Evolutionary conservation across 176 grass and related monocot genomes (phyloP).

Genomic region (Zoysia pacifica): DNA sequence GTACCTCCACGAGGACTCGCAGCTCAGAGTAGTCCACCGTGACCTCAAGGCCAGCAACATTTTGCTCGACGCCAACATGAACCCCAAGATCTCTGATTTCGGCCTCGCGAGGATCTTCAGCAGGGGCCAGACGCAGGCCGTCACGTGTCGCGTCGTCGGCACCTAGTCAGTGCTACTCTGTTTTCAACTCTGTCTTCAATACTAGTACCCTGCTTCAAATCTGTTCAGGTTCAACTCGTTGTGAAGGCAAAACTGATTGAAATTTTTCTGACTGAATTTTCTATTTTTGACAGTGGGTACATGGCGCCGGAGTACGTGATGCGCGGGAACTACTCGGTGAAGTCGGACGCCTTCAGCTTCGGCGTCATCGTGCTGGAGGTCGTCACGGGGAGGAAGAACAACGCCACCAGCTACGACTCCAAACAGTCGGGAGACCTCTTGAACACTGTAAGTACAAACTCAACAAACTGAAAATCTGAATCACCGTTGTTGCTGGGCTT

Average conservation of each 20-base stretch:
- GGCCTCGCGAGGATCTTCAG: constrained; percentile 53
- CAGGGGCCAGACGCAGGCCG: not conserved
- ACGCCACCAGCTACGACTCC: not conserved
- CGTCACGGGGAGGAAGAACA: constrained; percentile 51
- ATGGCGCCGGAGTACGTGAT: constrained; percentile 45
- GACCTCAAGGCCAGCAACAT: too few species aligned
- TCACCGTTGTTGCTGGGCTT: not conserved
- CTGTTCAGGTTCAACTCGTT: not conserved
- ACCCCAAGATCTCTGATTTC: constrained; percentile 69
- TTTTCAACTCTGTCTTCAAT: too few species aligned
- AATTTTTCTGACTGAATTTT: not conserved
- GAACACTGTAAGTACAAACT: constrained; percentile 21
- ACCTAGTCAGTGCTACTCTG: constrained; percentile 53
- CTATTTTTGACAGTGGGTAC: constrained; percentile 33
- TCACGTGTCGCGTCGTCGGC: constrained; percentile 45
- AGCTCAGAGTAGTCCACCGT: too few species aligned
- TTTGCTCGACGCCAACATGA: not conserved
- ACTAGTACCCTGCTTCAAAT: not conserved
- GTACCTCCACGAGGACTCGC: too few species aligned
- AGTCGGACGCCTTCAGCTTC: constrained; percentile 59
- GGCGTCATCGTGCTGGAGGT: constrained; percentile 61
- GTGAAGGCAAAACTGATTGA: not conserved
- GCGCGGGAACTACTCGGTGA: constrained; percentile 50
- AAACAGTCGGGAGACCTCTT: constrained; percentile 32
- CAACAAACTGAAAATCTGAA: not conserved